phyloP scores from a whole-genome alignment of 306 rosid genomes.

The Trichosanthes truncata region DNA sequence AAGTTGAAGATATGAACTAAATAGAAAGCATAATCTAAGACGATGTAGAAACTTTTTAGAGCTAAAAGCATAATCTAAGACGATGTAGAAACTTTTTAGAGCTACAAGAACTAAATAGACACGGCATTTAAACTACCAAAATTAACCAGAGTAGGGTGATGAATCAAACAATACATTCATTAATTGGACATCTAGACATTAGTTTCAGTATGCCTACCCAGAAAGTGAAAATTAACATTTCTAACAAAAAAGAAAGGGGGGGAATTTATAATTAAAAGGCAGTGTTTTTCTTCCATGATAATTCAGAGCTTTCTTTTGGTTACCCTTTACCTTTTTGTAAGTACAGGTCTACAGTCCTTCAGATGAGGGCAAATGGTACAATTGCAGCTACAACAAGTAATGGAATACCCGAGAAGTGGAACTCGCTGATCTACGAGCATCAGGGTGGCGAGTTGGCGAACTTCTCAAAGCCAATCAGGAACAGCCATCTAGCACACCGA shows the following conservation, averaged over 20 bases:
- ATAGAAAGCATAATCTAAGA: background rate
- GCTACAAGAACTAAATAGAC: background rate
- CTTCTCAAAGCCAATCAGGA: background rate
- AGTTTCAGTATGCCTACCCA: background rate
- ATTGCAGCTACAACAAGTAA: background rate
- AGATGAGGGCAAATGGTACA: conserved; percentile 8
- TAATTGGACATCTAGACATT: conserved; percentile 3
- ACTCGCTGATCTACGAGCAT: background rate
- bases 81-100: background rate
- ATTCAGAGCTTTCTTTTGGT: conserved; percentile 7
- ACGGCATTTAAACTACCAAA: background rate
- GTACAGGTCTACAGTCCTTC: background rate
- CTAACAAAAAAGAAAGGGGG: background rate
- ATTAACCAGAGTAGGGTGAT: background rate
- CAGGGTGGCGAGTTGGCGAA: background rate
- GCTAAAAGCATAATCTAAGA: background rate
- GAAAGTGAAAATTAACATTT: background rate
- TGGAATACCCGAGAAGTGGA: background rate
- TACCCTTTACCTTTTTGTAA: conserved; percentile 9
- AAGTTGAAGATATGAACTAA: background rate
- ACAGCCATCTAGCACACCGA: background rate
- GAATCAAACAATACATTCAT: conserved; percentile 10
- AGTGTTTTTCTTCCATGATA: background rate
- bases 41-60: background rate
- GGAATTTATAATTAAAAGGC: background rate